phyloP scores from a whole-genome alignment of 192 early-diverging fungal genomes.

The Coemansia biformis region DNA sequence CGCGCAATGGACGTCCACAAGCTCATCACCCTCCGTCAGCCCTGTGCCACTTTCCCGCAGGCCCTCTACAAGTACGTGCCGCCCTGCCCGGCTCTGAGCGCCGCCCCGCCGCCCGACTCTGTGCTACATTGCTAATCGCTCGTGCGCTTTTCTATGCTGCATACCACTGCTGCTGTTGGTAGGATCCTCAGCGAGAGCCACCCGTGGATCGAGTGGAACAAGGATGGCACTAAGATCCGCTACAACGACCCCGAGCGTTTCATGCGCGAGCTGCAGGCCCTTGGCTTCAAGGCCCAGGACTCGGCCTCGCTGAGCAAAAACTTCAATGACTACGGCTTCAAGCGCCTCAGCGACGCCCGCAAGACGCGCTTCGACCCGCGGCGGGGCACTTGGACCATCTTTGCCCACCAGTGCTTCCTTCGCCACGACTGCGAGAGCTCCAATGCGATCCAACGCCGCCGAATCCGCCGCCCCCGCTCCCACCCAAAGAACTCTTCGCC shows the following conservation, averaged over 20 bases:
- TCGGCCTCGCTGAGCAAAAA: constrained; percentile 48
- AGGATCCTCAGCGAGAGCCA: constrained; percentile 39
- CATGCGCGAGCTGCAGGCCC: constrained; percentile 46
- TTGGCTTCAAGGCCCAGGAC: constrained; percentile 49
- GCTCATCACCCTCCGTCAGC: constrained; percentile 36
- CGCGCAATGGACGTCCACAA: constrained; percentile 39
- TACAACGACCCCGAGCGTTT: constrained; percentile 46
- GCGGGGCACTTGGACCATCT: constrained; percentile 35
- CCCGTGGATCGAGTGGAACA: constrained; percentile 44
- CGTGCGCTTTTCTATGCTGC: background rate
- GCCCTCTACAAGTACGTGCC: constrained; percentile 33
- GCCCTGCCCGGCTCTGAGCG: background rate
- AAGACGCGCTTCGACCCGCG: constrained; percentile 44
- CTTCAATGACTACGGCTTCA: constrained; percentile 47
- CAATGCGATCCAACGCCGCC: constrained; percentile 33
- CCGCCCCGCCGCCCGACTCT: background rate
- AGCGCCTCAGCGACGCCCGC: constrained; percentile 45
- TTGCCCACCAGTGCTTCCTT: constrained; percentile 30
- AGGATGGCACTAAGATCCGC: constrained; percentile 38
- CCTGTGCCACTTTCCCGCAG: constrained; percentile 43
- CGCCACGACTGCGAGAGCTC: constrained; percentile 18
- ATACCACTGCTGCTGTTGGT: background rate
- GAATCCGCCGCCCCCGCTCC: constrained; percentile 29
- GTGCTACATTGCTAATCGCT: no score
- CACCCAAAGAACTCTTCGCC: constrained; percentile 32